Percentiles rank a stretch among this genome's conserved stretches.
Conservation (phyloP, 345 rosid genomes). For the Moricandia moricandioides region DNA sequence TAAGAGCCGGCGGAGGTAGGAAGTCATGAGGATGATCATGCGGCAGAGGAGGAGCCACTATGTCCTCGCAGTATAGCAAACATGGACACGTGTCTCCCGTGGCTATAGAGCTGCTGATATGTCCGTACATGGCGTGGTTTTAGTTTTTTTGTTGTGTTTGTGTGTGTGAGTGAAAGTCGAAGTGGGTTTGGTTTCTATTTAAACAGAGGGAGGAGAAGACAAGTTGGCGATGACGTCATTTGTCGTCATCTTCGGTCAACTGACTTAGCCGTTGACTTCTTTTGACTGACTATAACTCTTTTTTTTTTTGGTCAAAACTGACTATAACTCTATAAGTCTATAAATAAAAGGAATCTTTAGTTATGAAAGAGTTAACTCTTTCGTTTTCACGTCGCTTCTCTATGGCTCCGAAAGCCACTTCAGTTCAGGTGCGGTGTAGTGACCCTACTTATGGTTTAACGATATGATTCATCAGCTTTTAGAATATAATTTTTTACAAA, state of each 20-base stretch:
- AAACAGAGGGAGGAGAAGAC: slow-evolving; percentile 14
- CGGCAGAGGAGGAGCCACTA: slow-evolving; percentile 29
- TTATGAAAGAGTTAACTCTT: slow-evolving; percentile 8
- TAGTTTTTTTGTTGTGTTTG: not conserved
- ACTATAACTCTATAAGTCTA: not conserved
- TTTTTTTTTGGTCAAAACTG: not conserved
- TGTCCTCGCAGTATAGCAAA: slow-evolving; percentile 21
- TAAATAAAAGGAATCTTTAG: not conserved
- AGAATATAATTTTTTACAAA: not conserved
- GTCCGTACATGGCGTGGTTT: slow-evolving; percentile 44
- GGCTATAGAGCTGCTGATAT: slow-evolving; percentile 27
- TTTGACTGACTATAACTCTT: not conserved
- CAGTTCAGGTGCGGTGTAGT: not conserved
- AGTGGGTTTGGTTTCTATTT: slow-evolving; percentile 39
- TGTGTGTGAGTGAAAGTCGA: slow-evolving; percentile 20
- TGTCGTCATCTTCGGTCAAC: slow-evolving; percentile 23
- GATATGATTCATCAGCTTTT: not conserved
- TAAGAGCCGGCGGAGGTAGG: slow-evolving; percentile 36
- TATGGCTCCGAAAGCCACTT: not conserved
- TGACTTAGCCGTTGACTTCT: slow-evolving; percentile 48
- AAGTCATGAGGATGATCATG: slow-evolving; percentile 37
- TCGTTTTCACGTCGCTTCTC: slow-evolving; percentile 30
- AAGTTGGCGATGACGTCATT: slow-evolving; percentile 40
- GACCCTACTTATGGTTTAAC: not conserved
- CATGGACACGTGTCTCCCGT: slow-evolving; percentile 22